Evolutionary conservation across 192 early-diverging fungal species (phyloP), one percentile per base, ranked within the genome.

Genomic region (Umbelopsis sp.): DNA sequence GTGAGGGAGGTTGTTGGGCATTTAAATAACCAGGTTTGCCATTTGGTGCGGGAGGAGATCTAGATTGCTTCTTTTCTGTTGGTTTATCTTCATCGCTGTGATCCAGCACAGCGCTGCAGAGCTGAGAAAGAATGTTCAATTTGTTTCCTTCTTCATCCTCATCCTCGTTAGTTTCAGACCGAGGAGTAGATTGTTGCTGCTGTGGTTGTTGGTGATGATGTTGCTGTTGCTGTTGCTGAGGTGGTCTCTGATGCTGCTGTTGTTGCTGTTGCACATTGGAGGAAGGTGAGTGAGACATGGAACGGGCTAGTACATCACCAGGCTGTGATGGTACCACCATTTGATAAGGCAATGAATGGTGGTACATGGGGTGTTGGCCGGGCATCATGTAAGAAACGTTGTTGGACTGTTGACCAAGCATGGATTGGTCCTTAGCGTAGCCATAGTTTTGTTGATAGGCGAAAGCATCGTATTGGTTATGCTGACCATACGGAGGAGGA

Each of bases 71-170:
- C 56, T 62, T 62, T 29, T 62, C 56, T 17, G 26, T 20, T n/a
- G 56, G 56, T 32, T 62, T 62, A 32, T 62, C 56, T 62, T 62
- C 56, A 62, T 73, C 71, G 38, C 44, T 41, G n/a, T 65, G 59
- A 53, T 73, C 65, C 21, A 73, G 49, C 31, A 67, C 72, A 52
- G 41, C 72, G 29, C 65, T 73, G 65, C 72, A 73, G 49, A 73
- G 72, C 31, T 73, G 59, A 43, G 72, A 73, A 14, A 73, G 59
- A 29, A 73, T 67, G 65, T 73, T 73, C 41, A 73, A 67, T 36
- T 73, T 73, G 49, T 43, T 50, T 22, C 72, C 72, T 43, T 73
- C 65, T 20, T 73, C 65, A 50, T 73, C 71, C 3, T 62, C 56
- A 34, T 62, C 56, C 31, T 62, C 56, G 4, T 62, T 62, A n/a